phyloP scores from a whole-genome alignment of 805 yeast species.

The Yarrowia sp. region DNA sequence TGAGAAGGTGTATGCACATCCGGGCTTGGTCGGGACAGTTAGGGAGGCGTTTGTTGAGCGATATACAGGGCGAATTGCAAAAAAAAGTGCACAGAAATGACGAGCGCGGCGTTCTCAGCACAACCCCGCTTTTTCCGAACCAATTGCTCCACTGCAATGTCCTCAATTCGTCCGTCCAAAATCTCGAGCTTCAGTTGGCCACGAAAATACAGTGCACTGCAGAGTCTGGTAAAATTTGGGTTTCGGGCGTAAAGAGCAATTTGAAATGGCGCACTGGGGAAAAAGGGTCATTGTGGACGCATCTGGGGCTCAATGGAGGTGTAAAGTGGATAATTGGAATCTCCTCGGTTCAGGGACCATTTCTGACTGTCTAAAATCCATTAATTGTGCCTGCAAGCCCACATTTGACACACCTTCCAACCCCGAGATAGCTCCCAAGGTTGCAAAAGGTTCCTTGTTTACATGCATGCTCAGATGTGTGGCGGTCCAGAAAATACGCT shows the following conservation, averaged over 20 bases:
- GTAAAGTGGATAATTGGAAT: no score
- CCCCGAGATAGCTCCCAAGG: conserved; percentile 24
- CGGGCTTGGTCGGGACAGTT: conserved; percentile 10
- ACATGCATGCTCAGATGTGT: conserved; percentile 15
- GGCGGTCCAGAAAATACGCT: conserved; percentile 21
- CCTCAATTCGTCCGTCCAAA: neutral
- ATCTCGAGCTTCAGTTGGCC: conserved; percentile 5
- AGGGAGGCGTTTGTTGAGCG: neutral
- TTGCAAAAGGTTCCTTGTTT: conserved; percentile 29
- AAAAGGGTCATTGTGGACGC: conserved; percentile 1
- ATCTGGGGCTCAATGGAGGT: neutral
- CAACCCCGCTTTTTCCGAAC: neutral
- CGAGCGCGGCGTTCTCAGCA: neutral
- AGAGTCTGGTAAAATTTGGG: conserved; percentile 14
- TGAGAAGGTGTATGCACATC: conserved; percentile 17
- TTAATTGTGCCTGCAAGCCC: neutral
- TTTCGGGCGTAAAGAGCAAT: conserved; percentile 38
- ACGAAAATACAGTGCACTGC: conserved; percentile 15
- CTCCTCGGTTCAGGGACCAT: neutral
- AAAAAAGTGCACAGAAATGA: neutral
- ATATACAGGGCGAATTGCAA: neutral
- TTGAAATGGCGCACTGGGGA: conserved; percentile 27
- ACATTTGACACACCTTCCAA: neutral
- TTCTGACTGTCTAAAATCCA: neutral
- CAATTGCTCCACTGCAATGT: neutral